A percentile compares a stretch with the other conserved stretches of the same genome.
Evolutionary conservation across 352 stramenopile genomes (phyloP).

Genomic region (Elongisporangium anandrum): DNA sequence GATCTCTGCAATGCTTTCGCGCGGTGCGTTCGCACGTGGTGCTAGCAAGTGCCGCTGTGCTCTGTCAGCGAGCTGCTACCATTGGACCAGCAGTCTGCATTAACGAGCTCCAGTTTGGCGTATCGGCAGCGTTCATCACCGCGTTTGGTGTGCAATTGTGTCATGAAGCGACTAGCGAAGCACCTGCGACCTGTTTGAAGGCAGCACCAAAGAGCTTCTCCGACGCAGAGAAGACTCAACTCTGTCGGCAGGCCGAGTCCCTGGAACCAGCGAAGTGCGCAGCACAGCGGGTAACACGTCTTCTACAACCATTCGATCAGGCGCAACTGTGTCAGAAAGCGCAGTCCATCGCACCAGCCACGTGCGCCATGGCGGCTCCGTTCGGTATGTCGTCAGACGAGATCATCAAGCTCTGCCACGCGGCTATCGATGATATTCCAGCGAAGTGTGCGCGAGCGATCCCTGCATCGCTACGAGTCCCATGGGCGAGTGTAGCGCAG

Average conservation of each 20-base stretch:
- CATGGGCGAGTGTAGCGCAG: constrained; percentile 20
- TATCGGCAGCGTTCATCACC: constrained; percentile 1
- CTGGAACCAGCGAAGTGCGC: constrained; percentile 32
- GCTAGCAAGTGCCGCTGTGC: background rate
- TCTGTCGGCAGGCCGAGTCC: constrained; percentile 36
- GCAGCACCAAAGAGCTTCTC: constrained; percentile 25
- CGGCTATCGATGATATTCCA: constrained; percentile 19
- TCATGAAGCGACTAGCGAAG: constrained; percentile 13
- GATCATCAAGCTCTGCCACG: constrained; percentile 33
- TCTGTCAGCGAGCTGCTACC: constrained; percentile 8
- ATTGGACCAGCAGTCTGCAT: constrained; percentile 16
- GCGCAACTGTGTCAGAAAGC: constrained; percentile 30
- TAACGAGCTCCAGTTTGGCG: constrained; percentile 8
- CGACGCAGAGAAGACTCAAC: constrained; percentile 24
- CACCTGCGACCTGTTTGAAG: constrained; percentile 34
- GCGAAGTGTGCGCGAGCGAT: constrained; percentile 34
- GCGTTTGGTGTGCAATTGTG: constrained; percentile 16
- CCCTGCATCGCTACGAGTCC: constrained; percentile 17
- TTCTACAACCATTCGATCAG: constrained; percentile 8
- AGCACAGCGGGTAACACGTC: constrained; percentile 9
- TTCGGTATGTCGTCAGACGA: constrained; percentile 33
- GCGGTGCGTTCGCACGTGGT: background rate
- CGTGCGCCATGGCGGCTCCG: constrained; percentile 30
- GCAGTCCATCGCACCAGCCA: constrained; percentile 15
- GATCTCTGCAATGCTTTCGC: constrained; percentile 18